Conservation (phyloP, 768 basidiomycete species). For the Naganishia antarctica region DNA sequence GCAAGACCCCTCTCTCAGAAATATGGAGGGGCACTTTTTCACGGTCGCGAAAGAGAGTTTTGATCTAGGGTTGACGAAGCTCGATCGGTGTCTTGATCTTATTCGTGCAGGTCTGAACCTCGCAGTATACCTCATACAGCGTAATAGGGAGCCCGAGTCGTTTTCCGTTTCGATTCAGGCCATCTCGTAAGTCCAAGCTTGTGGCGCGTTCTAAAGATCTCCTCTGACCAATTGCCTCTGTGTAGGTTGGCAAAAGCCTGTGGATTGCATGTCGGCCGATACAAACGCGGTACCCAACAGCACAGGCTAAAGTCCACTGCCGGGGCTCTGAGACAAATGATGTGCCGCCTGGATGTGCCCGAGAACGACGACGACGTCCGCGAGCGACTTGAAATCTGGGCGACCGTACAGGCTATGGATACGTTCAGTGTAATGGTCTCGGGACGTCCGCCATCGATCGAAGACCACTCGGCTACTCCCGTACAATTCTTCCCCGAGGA, state of each 20-base stretch:
- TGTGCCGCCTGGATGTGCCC: conserved; percentile 2
- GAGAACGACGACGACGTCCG: neutral
- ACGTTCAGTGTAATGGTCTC: neutral
- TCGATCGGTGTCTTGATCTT: conserved; percentile 1
- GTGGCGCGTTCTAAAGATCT: too few species aligned
- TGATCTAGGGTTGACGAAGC: neutral
- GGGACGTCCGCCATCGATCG: neutral
- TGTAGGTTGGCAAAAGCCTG: conserved; percentile 3
- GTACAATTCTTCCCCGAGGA: neutral
- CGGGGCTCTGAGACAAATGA: neutral
- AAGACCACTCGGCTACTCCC: neutral
- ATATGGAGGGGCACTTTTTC: conserved; percentile 12
- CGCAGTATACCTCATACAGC: neutral
- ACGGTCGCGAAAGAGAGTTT: neutral
- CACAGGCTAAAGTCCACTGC: neutral
- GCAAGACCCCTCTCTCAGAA: neutral
- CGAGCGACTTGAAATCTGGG: neutral
- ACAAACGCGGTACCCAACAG: neutral
- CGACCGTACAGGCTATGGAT: neutral
- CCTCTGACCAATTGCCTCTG: neutral
- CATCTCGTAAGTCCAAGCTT: neutral
- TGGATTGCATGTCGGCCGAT: neutral
- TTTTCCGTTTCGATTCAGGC: neutral
- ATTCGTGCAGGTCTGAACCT: neutral
- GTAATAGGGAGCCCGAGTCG: neutral